Conservation (phyloP, 768 basidiomycete genomes). For the Leccinum obscurum region DNA sequence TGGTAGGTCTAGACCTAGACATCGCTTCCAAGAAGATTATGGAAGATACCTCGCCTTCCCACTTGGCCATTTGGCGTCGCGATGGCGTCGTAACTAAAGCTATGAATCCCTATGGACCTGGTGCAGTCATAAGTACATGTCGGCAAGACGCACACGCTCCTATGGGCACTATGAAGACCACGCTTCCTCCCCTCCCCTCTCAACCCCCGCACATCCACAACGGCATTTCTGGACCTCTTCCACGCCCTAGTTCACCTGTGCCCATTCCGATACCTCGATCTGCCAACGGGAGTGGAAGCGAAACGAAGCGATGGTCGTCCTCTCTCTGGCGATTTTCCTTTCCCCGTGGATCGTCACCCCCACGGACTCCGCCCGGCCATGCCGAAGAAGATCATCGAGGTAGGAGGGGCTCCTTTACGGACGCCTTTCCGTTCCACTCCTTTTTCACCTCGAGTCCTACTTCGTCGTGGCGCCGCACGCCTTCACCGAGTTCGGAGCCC, state of each 20-base stretch:
- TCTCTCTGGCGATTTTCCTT: constrained; percentile 38
- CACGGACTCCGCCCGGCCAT: constrained; percentile 24
- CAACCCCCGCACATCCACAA: constrained; percentile 14
- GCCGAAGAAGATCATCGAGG: constrained; percentile 28
- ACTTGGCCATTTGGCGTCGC: constrained; percentile 35
- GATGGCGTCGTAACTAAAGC: constrained; percentile 26
- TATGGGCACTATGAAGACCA: constrained; percentile 7
- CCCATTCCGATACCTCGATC: constrained; percentile 32
- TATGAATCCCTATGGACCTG: constrained; percentile 27
- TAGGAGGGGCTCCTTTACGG: constrained; percentile 33
- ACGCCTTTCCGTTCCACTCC: constrained; percentile 49
- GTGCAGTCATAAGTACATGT: constrained; percentile 30
- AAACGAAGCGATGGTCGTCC: constrained; percentile 35
- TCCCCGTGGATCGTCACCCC: constrained; percentile 31
- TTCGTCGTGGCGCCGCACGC: constrained; percentile 35
- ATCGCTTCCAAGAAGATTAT: constrained; percentile 32
- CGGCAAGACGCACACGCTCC: constrained; percentile 22
- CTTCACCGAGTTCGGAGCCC: constrained; percentile 40
- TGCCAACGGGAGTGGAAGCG: constrained; percentile 32
- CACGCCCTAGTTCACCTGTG: constrained; percentile 29
- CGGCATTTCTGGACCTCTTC: constrained; percentile 17
- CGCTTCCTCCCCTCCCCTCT: constrained; percentile 13
- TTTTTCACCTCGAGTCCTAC: constrained; percentile 34
- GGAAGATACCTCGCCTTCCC: constrained; percentile 32
- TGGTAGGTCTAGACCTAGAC: constrained; percentile 34